Evolutionary conservation across 768 basidiomycete genomes (phyloP).

Genomic region (Sporobolomyces pararoseus): DNA sequence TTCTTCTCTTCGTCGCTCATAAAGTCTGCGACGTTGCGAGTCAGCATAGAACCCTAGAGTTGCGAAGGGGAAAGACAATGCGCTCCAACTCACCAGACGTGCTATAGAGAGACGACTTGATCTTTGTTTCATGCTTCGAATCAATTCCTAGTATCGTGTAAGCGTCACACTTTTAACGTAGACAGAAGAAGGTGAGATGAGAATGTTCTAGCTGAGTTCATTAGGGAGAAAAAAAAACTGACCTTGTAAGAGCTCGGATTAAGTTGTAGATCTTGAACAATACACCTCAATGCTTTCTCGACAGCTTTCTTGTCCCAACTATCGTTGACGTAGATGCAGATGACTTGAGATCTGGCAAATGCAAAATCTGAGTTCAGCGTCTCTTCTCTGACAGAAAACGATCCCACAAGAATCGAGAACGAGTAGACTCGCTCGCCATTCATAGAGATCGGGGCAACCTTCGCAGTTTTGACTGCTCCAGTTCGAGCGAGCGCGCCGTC

Average conservation of each 20-base stretch:
- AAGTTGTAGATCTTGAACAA: conserved; percentile 22
- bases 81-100: background rate
- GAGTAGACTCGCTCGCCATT: background rate
- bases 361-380: background rate
- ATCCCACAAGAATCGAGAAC: no score
- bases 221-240: background rate
- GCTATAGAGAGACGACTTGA: conserved; percentile 20
- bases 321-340: conserved; percentile 43
- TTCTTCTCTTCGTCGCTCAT: conserved; percentile 33
- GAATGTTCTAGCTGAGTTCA: no score
- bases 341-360: conserved; percentile 7
- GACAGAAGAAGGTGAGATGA: no score
- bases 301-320: conserved; percentile 35
- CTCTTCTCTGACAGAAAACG: no score
- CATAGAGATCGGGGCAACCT: conserved; percentile 19
- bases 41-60: background rate
- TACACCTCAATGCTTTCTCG: conserved; percentile 19
- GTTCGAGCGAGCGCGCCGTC: conserved; percentile 34
- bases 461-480: conserved; percentile 29
- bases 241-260: conserved; percentile 29
- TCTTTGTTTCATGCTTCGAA: conserved; percentile 33
- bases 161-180: conserved; percentile 36
- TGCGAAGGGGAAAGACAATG: no score
- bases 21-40: conserved; percentile 26
- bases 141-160: conserved; percentile 33